A percentile compares a stretch with the other conserved stretches of the same genome.
phyloP scores from a whole-genome alignment of 2,329 filamentous ascomycete species.

The Aspergillus melleus region DNA sequence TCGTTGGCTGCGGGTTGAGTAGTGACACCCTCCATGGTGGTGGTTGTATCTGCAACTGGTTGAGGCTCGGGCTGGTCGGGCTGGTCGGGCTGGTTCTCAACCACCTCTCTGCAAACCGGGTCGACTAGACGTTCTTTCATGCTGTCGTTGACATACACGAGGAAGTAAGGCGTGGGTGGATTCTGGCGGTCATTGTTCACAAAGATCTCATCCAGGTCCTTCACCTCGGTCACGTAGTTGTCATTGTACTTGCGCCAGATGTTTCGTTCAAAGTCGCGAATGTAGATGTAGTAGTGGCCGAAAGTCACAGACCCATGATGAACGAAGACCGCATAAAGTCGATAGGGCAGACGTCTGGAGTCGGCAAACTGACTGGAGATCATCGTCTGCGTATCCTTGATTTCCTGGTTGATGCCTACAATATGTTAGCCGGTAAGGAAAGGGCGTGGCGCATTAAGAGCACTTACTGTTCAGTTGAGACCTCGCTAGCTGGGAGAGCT shows the following conservation, averaged over 20 bases:
- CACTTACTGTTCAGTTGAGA: slow-evolving; percentile 48
- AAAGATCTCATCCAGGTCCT: slow-evolving; percentile 67
- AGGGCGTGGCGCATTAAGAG: too few species aligned
- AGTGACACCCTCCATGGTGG: slow-evolving; percentile 16
- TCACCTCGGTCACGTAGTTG: slow-evolving; percentile 69
- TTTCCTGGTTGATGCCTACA: slow-evolving; percentile 44
- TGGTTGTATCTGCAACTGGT: not conserved
- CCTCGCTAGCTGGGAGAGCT: slow-evolving; percentile 46
- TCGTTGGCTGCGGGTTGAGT: slow-evolving; percentile 18
- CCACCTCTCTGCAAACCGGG: slow-evolving; percentile 53
- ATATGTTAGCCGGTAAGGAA: slow-evolving; percentile 12
- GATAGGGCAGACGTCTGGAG: slow-evolving; percentile 69
- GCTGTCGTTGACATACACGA: slow-evolving; percentile 76
- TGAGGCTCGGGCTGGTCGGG: slow-evolving; percentile 1
- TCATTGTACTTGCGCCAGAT: slow-evolving; percentile 97
- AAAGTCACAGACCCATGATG: slow-evolving; percentile 69
- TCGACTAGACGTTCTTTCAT: slow-evolving; percentile 61
- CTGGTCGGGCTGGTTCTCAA: slow-evolving; percentile 16
- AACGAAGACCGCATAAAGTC: slow-evolving; percentile 88
- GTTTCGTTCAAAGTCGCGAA: slow-evolving; percentile 78
- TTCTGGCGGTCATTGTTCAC: slow-evolving; percentile 60
- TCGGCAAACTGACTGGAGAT: slow-evolving; percentile 63
- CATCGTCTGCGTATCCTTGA: slow-evolving; percentile 49
- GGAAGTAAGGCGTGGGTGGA: slow-evolving; percentile 75
- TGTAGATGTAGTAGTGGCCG: slow-evolving; percentile 97